phyloP scores from a whole-genome alignment of 768 basidiomycete genomes.

The Amanita polypyramis region DNA sequence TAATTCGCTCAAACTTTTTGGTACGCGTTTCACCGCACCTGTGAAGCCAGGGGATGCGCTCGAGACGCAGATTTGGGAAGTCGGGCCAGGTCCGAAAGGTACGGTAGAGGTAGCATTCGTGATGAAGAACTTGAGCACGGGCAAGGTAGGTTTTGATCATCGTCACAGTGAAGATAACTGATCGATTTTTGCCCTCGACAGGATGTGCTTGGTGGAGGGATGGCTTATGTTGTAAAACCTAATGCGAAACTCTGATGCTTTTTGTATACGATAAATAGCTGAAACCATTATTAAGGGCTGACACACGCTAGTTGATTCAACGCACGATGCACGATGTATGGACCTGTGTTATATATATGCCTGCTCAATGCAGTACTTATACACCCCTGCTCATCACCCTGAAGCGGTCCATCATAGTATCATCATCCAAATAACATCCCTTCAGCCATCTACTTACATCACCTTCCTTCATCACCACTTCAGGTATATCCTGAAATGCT shows the following conservation, averaged over 20 bases:
- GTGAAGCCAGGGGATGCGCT: conserved; percentile 76
- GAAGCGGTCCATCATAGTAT: conserved; percentile 49
- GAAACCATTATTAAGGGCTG: neutral
- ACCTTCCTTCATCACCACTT: conserved; percentile 25
- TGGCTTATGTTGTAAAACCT: conserved; percentile 51
- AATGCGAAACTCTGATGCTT: neutral
- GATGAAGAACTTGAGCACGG: conserved; percentile 47
- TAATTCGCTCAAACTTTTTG: conserved; percentile 53
- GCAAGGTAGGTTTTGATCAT: conserved; percentile 33
- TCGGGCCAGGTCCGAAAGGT: conserved; percentile 53
- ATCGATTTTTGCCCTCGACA: conserved; percentile 11
- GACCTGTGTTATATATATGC: too few species aligned
- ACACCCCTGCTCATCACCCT: conserved; percentile 42
- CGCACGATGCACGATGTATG: too few species aligned
- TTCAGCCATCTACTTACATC: conserved; percentile 78
- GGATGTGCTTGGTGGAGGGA: conserved; percentile 48
- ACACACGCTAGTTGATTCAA: too few species aligned
- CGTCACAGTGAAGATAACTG: neutral
- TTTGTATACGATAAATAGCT: neutral
- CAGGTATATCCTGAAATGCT: conserved; percentile 46
- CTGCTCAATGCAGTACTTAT: too few species aligned
- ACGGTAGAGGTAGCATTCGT: conserved; percentile 51
- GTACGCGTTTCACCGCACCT: conserved; percentile 71
- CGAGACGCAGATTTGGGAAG: conserved; percentile 72
- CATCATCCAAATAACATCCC: conserved; percentile 72